Evolutionary conservation across 768 basidiomycete genomes (phyloP), one percentile per base, ranked within the genome.

Genomic region (Myochromella boudieri): DNA sequence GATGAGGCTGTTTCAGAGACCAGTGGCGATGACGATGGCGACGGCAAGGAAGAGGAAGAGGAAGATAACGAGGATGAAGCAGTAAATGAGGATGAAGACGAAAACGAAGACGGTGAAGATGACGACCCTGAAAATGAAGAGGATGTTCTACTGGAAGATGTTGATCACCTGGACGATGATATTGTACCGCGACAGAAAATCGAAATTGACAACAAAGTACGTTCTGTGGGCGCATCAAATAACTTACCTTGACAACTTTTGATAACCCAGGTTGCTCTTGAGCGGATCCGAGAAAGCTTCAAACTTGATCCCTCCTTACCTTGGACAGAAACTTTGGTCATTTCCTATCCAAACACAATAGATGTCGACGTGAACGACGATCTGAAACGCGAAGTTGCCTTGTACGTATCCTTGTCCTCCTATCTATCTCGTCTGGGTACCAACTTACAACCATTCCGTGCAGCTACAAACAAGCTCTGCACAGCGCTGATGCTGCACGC

Each of bases 401-500:
- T 99, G 94, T 98, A 65, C 51, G 91, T 75, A 28, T 21, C 37
- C 36, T 29, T 31, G 20, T 17, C 31, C 29, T 37, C 43, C 37
- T 15, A 20, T 33, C 42, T 33, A n/a, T 9, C 27, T n/a, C 46
- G n/a, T 29, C 18, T 14, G 33, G 6, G 33, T 17, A 36, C 29
- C 27, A 14, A 39, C 40, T 32, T 4, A 27, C 26, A 27, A 11
- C 24, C 32, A 10, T 44, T 17, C 48, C 21, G 26, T 53, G 2
- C 60, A 98, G 95, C 69, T 97, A 97, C 74, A 97, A 97, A 66
- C 90, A 97, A 68, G 94, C 95, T 3, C 73, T 98, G 0, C 85
- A 94, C 50, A 70, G 84, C 31, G 93, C 87, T n/a, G 80, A 85
- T 44, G 67, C 76, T 21, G 93, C 93, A 2, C 83, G 81, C 42